Percentiles rank a stretch among this genome's conserved stretches.
Conservation (phyloP, 257 asterid genomes). For the Solanum bulbocastanum region DNA sequence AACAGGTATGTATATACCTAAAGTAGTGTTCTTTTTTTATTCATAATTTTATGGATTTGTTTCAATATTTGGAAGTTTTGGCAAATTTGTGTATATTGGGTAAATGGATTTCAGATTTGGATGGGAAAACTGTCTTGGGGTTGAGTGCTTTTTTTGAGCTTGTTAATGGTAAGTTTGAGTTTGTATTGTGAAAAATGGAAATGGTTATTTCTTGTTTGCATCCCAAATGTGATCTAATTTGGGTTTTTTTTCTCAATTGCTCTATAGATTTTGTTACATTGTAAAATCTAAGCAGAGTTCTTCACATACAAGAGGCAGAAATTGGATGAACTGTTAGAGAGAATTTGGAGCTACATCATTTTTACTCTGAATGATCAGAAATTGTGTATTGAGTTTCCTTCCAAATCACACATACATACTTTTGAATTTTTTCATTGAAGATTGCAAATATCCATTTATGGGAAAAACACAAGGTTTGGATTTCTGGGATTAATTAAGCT, state of each 20-base stretch:
- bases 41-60: background rate
- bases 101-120: background rate
- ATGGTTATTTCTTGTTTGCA: background rate
- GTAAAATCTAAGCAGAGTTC: too few species aligned
- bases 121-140: background rate
- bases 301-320: too few species aligned
- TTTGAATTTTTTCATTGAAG: background rate
- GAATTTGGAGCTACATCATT: too few species aligned
- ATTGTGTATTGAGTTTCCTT: too few species aligned
- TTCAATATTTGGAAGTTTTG: background rate
- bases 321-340: too few species aligned
- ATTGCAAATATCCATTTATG: background rate
- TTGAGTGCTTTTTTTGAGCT: background rate
- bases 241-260: background rate
- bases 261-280: background rate
- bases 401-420: background rate
- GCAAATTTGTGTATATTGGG: background rate
- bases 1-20: constrained; percentile 48
- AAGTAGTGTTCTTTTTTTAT: background rate
- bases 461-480: background rate
- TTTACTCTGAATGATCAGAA: too few species aligned
- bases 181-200: background rate
- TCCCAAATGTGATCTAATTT: constrained; percentile 5
- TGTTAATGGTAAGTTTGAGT: background rate
- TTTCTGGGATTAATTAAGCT: background rate